phyloP scores from a whole-genome alignment of 2,329 filamentous ascomycete species.

The Paraphaeosphaeria minitans region DNA sequence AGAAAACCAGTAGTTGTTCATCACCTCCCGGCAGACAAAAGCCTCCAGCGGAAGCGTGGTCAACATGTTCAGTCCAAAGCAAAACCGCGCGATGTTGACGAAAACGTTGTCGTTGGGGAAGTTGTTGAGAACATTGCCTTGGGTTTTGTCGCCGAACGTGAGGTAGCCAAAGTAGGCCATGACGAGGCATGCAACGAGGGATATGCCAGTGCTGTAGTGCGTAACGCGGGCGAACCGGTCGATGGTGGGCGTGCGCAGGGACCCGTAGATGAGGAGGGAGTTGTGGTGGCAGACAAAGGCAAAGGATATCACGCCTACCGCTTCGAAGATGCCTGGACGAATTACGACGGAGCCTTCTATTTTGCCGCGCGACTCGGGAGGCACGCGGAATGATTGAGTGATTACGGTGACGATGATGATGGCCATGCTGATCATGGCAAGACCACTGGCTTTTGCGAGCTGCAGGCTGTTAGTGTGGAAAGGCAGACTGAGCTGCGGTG shows the following conservation, averaged over 20 bases:
- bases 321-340: conserved; percentile 89
- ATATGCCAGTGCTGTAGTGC: conserved; percentile 88
- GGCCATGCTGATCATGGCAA: conserved; percentile 91
- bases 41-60: conserved; percentile 95
- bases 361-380: conserved; percentile 71
- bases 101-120: conserved; percentile 88
- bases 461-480: conserved; percentile 51
- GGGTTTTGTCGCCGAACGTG: conserved; percentile 87
- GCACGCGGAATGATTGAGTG: conserved; percentile 78
- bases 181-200: conserved; percentile 85
- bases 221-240: conserved; percentile 94
- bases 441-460: conserved; percentile 93
- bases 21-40: conserved; percentile 96
- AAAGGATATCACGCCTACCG: conserved; percentile 97
- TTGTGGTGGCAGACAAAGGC: conserved; percentile 87
- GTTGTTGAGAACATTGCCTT: conserved; percentile 98
- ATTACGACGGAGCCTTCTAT: conserved; percentile 75
- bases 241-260: conserved; percentile 88
- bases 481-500: conserved; percentile 14
- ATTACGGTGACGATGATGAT: conserved; percentile 88
- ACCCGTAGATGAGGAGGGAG: conserved; percentile 95
- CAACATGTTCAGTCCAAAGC: conserved; percentile 98
- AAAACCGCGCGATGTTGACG: conserved; percentile 92
- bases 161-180: conserved; percentile 91
- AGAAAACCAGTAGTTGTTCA: conserved; percentile 82